Evolutionary conservation across 2,329 filamentous ascomycete species (phyloP).

Genomic region (Hortaea werneckii): DNA sequence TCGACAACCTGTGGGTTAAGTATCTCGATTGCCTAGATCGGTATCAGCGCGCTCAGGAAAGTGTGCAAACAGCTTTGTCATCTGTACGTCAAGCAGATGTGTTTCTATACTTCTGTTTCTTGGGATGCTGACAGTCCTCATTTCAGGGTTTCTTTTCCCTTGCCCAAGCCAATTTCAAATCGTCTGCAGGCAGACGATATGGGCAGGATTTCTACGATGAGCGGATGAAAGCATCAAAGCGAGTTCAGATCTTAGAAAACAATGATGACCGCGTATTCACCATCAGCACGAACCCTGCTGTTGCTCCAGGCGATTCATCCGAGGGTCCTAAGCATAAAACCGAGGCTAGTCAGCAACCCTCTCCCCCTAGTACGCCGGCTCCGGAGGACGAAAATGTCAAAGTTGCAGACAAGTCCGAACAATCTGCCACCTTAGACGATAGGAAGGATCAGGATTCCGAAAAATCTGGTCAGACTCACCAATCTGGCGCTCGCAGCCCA

Average conservation of each 20-base stretch:
- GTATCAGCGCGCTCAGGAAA: slow-evolving; percentile 50
- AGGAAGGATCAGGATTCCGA: not conserved
- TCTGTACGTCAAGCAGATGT: slow-evolving; percentile 31
- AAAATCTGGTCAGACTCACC: not conserved
- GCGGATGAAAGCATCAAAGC: slow-evolving; percentile 55
- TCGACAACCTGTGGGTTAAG: slow-evolving; percentile 54
- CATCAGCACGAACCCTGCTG: not conserved
- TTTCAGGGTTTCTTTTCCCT: slow-evolving; percentile 41
- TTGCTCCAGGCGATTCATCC: not conserved
- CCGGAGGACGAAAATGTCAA: slow-evolving; percentile 19
- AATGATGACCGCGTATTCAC: not conserved
- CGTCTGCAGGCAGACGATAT: slow-evolving; percentile 48
- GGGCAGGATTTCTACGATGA: slow-evolving; percentile 63
- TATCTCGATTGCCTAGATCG: slow-evolving; percentile 58
- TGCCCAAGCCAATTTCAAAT: slow-evolving; percentile 66
- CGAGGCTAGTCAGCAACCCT: slow-evolving; percentile 11
- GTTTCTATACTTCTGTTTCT: not conserved
- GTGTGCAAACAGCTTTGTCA: slow-evolving; percentile 46
- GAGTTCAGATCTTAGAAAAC: slow-evolving; percentile 30
- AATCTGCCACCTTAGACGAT: not conserved
- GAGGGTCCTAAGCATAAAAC: not conserved
- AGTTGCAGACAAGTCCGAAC: not conserved
- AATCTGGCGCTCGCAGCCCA: slow-evolving; percentile 38
- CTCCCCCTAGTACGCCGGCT: slow-evolving; percentile 32
- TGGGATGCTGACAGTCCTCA: not conserved